Base-by-base conservation (phyloP, 495 filamentous ascomycete species). In the Bacidia gigantensis region DNA sequence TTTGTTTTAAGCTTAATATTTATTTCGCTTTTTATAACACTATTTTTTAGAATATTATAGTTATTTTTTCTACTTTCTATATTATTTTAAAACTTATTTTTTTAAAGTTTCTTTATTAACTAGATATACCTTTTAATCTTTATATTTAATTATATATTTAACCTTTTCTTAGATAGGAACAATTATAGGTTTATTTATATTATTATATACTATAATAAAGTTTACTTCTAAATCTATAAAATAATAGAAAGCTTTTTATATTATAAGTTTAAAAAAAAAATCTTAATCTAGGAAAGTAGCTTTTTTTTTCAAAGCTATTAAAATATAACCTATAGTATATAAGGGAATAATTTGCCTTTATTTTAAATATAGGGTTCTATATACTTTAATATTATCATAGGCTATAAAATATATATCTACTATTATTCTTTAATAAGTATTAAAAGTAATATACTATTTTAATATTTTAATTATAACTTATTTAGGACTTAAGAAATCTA, bases 71-170 rank as follows among this genome's bases (percentile, higher is more conserved):
- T 10, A 39, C n/a, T 39, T n/a, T 39, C n/a, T 39, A 39, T 39
- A 39, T 39, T 39, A 39, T 10, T 39, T 39, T 39, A n/a, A 5
- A 21, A 21, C 3, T n/a, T 3, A 42, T 21, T 11, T 17, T 21
- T n/a, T 14, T 10, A 11, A 46, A 32, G 21, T 49, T 52, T 44
- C 17, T 20, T 23, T 11, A 46, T 24, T 20, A 23, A 46, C 46
- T 21, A 46, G 46, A 43, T 52, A 52, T 46, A 22, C 23, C 24
- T 52, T 44, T 18, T 26, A n/a, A 24, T 26, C 21, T 3, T 44
- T 44, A 46, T 44, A 52, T 48, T 25, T 48, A 23, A 25, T 5
- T 5, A 23, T 32, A 52, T 44, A 44, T 18, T 41, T 21, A 32
- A 46, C 17, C 46, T 18, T 3, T 44, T 17, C 21, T 46, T 44